Evolutionary conservation across 129 eudicot species (phyloP).

Genomic region (Lonicera japonica): DNA sequence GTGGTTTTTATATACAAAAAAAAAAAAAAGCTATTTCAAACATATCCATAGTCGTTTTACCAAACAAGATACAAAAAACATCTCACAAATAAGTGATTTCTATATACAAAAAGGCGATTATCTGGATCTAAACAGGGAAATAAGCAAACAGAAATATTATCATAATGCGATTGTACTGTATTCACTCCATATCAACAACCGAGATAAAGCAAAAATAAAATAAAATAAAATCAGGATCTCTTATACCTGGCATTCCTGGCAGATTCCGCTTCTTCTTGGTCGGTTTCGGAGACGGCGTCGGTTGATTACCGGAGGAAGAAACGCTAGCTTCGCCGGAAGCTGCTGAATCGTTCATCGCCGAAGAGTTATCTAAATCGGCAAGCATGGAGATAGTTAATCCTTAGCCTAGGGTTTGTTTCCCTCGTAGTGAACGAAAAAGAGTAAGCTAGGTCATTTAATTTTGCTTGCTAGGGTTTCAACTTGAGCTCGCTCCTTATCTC

Average conservation of each 20-base stretch:
- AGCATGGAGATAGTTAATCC: constrained; percentile 30
- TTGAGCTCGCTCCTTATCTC: not conserved
- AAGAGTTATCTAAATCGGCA: constrained; percentile 37
- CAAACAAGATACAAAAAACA: too few relatives aligned
- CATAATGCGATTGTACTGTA: too few relatives aligned
- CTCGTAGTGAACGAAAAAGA: constrained; percentile 9
- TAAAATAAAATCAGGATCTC: too few relatives aligned
- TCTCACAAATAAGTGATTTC: too few relatives aligned
- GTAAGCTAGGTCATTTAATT: constrained; percentile 18
- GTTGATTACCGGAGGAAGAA: constrained; percentile 59
- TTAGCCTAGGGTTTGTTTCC: constrained; percentile 7
- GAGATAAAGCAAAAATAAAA: too few relatives aligned
- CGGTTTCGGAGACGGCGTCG: constrained; percentile 30
- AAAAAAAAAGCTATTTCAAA: too few relatives aligned
- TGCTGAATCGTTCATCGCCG: constrained; percentile 54
- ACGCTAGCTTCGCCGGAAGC: constrained; percentile 67
- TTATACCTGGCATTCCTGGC: constrained; percentile 97
- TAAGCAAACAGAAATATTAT: too few relatives aligned
- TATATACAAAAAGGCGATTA: too few relatives aligned
- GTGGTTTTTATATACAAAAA: too few relatives aligned
- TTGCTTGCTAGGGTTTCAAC: constrained; percentile 24
- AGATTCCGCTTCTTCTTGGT: constrained; percentile 80
- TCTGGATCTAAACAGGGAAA: too few relatives aligned
- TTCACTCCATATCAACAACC: too few relatives aligned
- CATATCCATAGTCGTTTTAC: too few relatives aligned